Conservation (phyloP, 1,284 basidiomycete genomes). For the Abortiporus biennis region DNA sequence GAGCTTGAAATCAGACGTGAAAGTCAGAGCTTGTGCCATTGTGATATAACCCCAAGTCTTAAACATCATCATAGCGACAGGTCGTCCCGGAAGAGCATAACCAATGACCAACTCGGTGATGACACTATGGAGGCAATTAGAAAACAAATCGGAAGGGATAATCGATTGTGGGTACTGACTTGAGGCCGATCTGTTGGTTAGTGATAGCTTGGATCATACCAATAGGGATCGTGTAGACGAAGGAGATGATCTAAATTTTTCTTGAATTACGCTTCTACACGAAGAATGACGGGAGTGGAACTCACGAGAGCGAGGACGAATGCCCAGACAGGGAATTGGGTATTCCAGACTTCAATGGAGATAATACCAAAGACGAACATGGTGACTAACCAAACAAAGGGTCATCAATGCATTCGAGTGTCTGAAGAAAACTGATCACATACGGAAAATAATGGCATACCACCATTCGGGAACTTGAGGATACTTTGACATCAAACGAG, state of each 20-base stretch:
- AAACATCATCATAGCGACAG: conserved; percentile 61
- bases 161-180: conserved; percentile 24
- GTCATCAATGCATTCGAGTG: neutral
- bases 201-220: conserved; percentile 67
- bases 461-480: conserved; percentile 72
- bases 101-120: conserved; percentile 48
- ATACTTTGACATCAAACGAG: conserved; percentile 78
- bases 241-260: conserved; percentile 24
- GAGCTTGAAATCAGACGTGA: conserved; percentile 47
- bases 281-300: conserved; percentile 3
- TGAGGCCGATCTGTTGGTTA: conserved; percentile 57
- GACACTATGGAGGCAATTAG: conserved; percentile 19
- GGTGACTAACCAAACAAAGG: conserved; percentile 21
- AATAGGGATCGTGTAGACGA: conserved; percentile 57
- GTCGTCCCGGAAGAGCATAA: conserved; percentile 44
- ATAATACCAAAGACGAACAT: conserved; percentile 62
- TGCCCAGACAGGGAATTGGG: conserved; percentile 61
- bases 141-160: conserved; percentile 12
- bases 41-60: conserved; percentile 50
- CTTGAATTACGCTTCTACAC: neutral
- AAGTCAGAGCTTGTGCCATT: conserved; percentile 41
- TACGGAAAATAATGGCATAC: conserved; percentile 42
- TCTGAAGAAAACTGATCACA: conserved; percentile 3
- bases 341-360: conserved; percentile 64
- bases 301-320: conserved; percentile 36